Evolutionary conservation across 371 early-diverging fungal species (phyloP), one percentile per base, ranked within the genome.

Genomic region (Circinella minor): DNA sequence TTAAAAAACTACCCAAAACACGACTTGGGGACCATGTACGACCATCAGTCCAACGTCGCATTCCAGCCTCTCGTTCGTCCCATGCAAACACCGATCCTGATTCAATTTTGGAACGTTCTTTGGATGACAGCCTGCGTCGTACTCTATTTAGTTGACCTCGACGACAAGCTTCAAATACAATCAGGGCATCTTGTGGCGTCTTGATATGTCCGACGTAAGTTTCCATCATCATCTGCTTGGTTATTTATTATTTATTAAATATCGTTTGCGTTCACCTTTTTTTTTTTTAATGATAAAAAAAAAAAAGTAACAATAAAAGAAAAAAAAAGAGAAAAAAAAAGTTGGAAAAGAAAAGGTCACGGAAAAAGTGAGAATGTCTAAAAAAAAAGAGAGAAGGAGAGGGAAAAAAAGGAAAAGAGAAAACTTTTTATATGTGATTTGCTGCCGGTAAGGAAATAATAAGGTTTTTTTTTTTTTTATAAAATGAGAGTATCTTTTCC

Each of bases 31-130:
- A 93, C 96, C 95, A 95, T 55, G 90, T 90, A 59, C 91, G 87
- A 14, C 95, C 95, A 73, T 96, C 96, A 4, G 96, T 96, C 96
- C 96, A 96, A 14, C 96, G 85, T 64, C 92, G 82, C 89, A 96
- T 95, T 0, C 96, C 94, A 3, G 93, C 89, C 71, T 94, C 96
- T 20, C 89, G 86, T 82, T 95, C 95, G 75, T 94, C 94, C 89
- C 92, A 95, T 20, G 94, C 91, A 74, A 93, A 95, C 3, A 95
- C 90, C 0, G 94, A 91, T 0, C 96, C 96, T 5, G 96, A 93
- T n/a, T 86, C 85, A 69, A 96, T 94, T 11, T 83, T 79, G 20
- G 80, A 79, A 49, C 96, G 87, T 74, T 96, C 94, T 63, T 88
- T 88, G 36, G 92, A 91, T 43, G 92, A 86, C 15, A 95, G 84